Base-by-base conservation (phyloP, 768 basidiomycete genomes). In the Tylopilus sp. region DNA sequence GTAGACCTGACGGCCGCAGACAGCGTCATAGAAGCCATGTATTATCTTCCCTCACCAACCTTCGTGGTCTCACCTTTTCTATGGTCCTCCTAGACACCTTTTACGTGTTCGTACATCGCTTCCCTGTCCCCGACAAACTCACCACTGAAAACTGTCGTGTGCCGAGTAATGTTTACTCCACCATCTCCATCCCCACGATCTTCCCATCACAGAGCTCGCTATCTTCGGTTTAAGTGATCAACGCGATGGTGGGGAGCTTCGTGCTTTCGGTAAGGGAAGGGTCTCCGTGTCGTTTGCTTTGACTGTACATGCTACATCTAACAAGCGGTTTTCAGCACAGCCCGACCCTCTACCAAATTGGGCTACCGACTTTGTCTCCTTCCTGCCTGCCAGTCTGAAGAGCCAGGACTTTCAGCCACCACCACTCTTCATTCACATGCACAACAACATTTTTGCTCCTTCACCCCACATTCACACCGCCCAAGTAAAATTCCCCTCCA, bases 201-300 rank as follows among this genome's bases (percentile, higher is more conserved):
- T 78, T 12, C 74, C 75, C 10, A 71, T 79, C 51, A 75, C 69
- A 1, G 67, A 74, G n/a, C 71, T 79, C 30, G 71, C 70, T 12
- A 59, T 79, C 44, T 39, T 69, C 47, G 69, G 70, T 48, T 56
- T 73, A 11, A 70, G 70, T 45, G 69, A 68, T 33, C 55, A 56
- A 26, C 49, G 58, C 59, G n/a, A n/a, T n/a, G n/a, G n/a, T n/a
- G n/a, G 59, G 3, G 64, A 61, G 22, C 48, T 67, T 2, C 65
- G 65, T 10, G 65, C 65, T 4, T 71, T 78, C 35, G 72, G 68
- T 18, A 66, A 69, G 28, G 75, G 67, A 57, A 62, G 9, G 63
- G 66, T 3, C 66, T 79, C 22, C 70, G 66, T 13, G 63, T 67
- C 18, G 60, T 79, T n/a, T 71, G 69, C 43, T 66, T 79, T 41